Conservation (phyloP, 345 rosid species). For the Eucalyptus marginata region DNA sequence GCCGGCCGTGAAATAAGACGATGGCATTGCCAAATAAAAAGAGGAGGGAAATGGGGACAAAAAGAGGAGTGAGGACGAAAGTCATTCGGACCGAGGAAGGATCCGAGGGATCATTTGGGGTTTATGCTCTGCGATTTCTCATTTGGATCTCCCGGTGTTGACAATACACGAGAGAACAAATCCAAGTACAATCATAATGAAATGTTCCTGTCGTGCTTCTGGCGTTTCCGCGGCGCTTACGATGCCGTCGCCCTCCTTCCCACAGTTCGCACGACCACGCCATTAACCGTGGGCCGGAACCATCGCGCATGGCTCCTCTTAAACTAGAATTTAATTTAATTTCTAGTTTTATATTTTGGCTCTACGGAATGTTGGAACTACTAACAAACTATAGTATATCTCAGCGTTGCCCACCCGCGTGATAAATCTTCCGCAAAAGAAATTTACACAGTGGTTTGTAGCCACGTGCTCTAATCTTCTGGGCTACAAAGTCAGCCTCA, state of each 20-base stretch:
- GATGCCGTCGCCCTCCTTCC: background rate
- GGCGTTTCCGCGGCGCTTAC: background rate
- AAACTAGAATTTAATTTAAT: background rate
- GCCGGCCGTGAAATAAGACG: background rate
- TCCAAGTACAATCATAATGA: background rate
- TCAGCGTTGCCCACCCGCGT: background rate
- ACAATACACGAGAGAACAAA: background rate
- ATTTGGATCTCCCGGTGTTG: background rate
- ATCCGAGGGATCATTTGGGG: background rate
- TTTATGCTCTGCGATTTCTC: background rate
- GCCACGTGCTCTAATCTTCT: too few relatives aligned
- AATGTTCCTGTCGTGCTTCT: background rate
- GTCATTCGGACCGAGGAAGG: background rate
- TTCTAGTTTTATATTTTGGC: background rate
- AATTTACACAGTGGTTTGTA: rapidly evolving
- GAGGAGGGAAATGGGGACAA: background rate
- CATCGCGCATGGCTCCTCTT: background rate
- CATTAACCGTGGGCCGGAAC: background rate
- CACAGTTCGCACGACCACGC: background rate
- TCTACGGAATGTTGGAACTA: background rate
- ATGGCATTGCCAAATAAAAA: background rate
- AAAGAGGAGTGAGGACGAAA: background rate
- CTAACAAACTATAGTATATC: background rate
- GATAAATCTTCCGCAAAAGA: background rate
- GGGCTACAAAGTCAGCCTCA: background rate